Evolutionary conservation across 2,329 filamentous ascomycete species (phyloP), one percentile per base, ranked within the genome.

Genomic region (Aspergillus texensis): DNA sequence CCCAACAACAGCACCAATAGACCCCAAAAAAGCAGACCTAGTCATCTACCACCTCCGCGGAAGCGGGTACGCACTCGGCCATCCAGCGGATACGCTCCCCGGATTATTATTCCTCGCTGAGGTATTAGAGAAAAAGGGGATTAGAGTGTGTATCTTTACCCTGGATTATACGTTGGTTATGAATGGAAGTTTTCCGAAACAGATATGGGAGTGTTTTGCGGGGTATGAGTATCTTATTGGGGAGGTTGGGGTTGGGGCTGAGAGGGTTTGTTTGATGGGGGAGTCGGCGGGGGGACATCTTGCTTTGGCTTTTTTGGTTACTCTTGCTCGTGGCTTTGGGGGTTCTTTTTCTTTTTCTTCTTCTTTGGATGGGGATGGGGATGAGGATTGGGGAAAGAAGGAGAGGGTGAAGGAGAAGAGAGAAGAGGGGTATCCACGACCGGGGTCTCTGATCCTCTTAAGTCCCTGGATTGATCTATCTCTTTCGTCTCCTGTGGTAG

Each of bases 111-210:
- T 68, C 21, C 45, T 68, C 32, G 69, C 67, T 14, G 66, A 70
- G 53, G 57, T 69, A 10, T 53, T 68, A 5, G 59, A 64, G n/a
- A 32, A 58, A 6, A 46, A 60, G 74, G 79, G 21, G 93, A 92
- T 72, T 91, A 91, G 1, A 0, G 55, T 50, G 5, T 90, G 91
- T n/a, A 85, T 95, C 5, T 93, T 95, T 70, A 87, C 90, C 0
- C 80, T 95, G 3, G 91, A 95, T 63, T 96, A 96, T 73, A 92
- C 89, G 0, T 82, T 95, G 0, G 90, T 93, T 0, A 91, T 91
- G 1, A 89, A 93, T 65, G 84, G 85, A 10, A 83, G 83, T 6
- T 94, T 91, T 69, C 92, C 92, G 2, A 87, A 82, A 4, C 92
- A 95, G 76, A 78, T 94, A 9, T 82, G 89, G 45, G 86, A 96